A percentile compares a stretch with the other conserved stretches of the same genome.
phyloP scores from a whole-genome alignment of 345 rosid genomes.

The Murraya paniculata region DNA sequence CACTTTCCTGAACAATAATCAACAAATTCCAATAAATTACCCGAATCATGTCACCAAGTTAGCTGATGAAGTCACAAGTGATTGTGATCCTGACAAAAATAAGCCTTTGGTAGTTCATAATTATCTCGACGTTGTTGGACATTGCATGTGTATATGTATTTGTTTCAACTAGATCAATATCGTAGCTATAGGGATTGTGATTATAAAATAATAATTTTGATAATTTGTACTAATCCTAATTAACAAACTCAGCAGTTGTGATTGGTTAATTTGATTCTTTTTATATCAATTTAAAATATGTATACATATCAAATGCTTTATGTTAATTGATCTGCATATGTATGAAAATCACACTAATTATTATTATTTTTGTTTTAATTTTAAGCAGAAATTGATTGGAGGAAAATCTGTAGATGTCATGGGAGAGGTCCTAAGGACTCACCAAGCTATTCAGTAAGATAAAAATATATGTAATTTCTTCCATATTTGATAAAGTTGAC shows the following conservation, averaged over 20 bases:
- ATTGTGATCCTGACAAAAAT: conserved; percentile 36
- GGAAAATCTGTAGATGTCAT: conserved; percentile 52
- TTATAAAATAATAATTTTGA: neutral
- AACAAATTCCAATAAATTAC: conserved; percentile 17
- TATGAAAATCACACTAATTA: neutral
- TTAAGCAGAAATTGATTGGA: conserved; percentile 54
- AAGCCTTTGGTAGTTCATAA: neutral
- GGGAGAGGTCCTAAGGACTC: conserved; percentile 70
- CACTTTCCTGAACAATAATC: conserved; percentile 3
- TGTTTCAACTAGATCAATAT: neutral
- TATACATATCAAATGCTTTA: neutral
- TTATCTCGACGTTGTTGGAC: too few relatives aligned
- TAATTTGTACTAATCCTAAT: neutral
- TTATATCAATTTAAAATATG: neutral
- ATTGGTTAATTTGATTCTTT: neutral
- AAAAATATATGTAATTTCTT: neutral
- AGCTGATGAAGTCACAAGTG: conserved; percentile 20
- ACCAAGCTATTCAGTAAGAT: conserved; percentile 61
- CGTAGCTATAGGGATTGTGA: neutral
- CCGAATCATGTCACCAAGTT: conserved; percentile 26
- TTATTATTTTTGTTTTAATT: neutral
- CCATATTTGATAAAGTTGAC: neutral
- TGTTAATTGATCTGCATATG: neutral
- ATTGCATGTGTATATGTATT: neutral
- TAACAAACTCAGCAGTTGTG: too few relatives aligned